Conservation (phyloP, 352 stramenopile species). For the Globisporangium apiculatum region DNA sequence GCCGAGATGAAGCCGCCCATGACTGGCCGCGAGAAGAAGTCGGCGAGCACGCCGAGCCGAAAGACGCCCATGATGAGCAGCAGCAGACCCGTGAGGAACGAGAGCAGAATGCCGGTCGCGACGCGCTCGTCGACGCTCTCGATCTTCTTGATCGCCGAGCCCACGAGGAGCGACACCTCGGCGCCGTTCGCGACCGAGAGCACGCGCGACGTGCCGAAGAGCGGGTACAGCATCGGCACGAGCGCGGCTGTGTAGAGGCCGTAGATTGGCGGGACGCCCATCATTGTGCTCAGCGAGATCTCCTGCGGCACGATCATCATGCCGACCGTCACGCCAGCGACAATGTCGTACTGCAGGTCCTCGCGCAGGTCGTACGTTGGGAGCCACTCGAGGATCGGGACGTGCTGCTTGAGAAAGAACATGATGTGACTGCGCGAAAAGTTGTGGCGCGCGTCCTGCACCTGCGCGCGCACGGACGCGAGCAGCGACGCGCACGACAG, state of each 20-base stretch:
- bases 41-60: conserved; percentile 73
- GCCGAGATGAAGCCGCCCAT: conserved; percentile 89
- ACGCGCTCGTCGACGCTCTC: conserved; percentile 41
- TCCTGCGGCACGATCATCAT: conserved; percentile 89
- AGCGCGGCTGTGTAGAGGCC: conserved; percentile 85
- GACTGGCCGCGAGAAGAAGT: conserved; percentile 87
- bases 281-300: conserved; percentile 87
- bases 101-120: conserved; percentile 41
- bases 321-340: conserved; percentile 52
- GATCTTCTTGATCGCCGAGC: conserved; percentile 58
- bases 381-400: conserved; percentile 57
- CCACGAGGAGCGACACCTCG: conserved; percentile 55
- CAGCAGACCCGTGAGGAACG: conserved; percentile 70
- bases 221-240: conserved; percentile 80
- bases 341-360: conserved; percentile 48
- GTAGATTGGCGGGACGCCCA: conserved; percentile 82
- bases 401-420: conserved; percentile 36
- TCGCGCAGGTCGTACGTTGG: conserved; percentile 43
- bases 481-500: conserved; percentile 7
- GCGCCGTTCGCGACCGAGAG: conserved; percentile 74
- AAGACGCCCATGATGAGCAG: conserved; percentile 80
- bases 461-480: neutral
- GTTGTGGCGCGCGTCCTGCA: conserved; percentile 15
- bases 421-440: conserved; percentile 20
- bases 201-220: conserved; percentile 79